Evolutionary conservation across 306 rosid species (phyloP).

Genomic region (Vigna hirtella): DNA sequence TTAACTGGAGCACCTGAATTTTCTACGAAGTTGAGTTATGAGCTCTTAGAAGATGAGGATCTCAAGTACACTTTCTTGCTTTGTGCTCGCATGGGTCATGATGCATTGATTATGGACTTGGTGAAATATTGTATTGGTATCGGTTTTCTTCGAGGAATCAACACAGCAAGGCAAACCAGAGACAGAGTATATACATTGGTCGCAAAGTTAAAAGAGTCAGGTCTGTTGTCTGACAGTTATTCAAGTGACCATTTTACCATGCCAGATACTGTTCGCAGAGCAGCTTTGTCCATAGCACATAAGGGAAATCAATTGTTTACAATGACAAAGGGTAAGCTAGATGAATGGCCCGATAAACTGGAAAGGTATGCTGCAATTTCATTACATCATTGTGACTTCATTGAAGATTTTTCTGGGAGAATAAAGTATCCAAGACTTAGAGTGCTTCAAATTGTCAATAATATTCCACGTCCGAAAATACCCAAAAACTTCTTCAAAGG

Average conservation of each 20-base stretch:
- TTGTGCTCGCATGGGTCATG: neutral
- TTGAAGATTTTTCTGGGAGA: neutral
- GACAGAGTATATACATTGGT: neutral
- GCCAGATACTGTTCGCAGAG: neutral
- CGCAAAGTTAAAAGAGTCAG: neutral
- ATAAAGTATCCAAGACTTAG: neutral
- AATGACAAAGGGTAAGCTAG: neutral
- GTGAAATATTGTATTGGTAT: constrained; percentile 1
- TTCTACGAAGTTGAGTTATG: neutral
- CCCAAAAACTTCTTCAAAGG: neutral
- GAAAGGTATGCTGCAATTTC: neutral
- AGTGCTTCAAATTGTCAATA: constrained; percentile 17
- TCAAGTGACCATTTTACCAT: neutral
- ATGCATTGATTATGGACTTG: constrained; percentile 10
- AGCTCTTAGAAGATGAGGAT: neutral
- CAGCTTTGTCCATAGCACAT: constrained; percentile 16
- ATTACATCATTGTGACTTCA: neutral
- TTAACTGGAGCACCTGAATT: neutral
- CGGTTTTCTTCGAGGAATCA: neutral
- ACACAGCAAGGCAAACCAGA: neutral
- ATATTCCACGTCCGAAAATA: neutral
- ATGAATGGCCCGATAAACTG: neutral
- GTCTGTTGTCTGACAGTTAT: neutral
- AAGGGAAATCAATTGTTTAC: neutral
- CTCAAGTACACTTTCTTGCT: neutral